phyloP scores from a whole-genome alignment of 768 basidiomycete species.

The Auricularia sp. region DNA sequence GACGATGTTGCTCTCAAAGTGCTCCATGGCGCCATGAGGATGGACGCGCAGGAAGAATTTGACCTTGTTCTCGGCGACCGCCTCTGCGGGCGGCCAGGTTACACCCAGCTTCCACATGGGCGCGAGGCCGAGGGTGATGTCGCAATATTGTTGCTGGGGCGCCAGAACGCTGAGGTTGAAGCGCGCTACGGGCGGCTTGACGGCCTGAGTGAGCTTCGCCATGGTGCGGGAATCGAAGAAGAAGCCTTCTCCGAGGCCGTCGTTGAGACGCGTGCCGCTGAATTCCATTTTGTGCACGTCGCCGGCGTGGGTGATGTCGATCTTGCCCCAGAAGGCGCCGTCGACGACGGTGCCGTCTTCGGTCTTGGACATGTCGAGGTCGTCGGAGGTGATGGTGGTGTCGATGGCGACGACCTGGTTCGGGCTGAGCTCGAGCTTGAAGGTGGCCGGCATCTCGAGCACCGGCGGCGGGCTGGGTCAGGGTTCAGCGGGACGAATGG shows the following conservation, averaged over 20 bases:
- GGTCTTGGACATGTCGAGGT: conserved; percentile 85
- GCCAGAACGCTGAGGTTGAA: conserved; percentile 68
- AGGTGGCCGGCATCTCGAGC: conserved; percentile 77
- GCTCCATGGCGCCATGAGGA: conserved; percentile 78
- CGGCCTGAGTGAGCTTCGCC: conserved; percentile 61
- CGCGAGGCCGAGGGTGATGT: conserved; percentile 62
- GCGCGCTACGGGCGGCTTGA: conserved; percentile 65
- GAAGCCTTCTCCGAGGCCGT: conserved; percentile 35
- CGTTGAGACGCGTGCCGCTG: conserved; percentile 60
- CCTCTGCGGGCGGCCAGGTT: conserved; percentile 73
- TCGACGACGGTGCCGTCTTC: conserved; percentile 82
- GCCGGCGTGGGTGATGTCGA: conserved; percentile 68
- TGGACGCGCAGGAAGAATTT: conserved; percentile 78
- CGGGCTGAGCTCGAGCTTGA: conserved; percentile 70
- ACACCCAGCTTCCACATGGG: conserved; percentile 63
- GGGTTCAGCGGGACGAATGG: background rate
- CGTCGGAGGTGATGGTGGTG: conserved; percentile 67
- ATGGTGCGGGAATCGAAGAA: conserved; percentile 70
- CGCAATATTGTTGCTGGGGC: conserved; percentile 68
- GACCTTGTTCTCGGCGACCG: conserved; percentile 49
- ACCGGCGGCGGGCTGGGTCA: conserved; percentile 50
- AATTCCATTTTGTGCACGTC: conserved; percentile 73
- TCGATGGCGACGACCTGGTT: conserved; percentile 75
- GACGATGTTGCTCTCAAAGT: conserved; percentile 74
- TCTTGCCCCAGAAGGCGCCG: conserved; percentile 81